Evolutionary conservation across 768 basidiomycete genomes (phyloP).

Genomic region (Boletales sp.): DNA sequence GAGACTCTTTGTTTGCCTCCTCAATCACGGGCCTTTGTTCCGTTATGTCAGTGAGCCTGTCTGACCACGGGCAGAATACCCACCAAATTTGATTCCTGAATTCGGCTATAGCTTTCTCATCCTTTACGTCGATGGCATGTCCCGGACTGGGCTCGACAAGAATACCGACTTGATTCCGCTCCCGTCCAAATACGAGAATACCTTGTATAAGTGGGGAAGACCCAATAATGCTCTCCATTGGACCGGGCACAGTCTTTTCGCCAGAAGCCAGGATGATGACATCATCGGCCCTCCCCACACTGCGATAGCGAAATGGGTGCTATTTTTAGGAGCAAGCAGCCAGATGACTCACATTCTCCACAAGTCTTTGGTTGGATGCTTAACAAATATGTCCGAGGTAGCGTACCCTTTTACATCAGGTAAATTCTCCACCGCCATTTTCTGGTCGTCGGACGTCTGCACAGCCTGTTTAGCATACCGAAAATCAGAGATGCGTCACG

Average conservation of each 20-base stretch:
- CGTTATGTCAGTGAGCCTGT: neutral
- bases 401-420: slow-evolving; percentile 33
- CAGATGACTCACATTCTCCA: slow-evolving; percentile 39
- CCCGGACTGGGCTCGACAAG: slow-evolving; percentile 25
- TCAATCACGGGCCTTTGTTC: slow-evolving; percentile 34
- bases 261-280: slow-evolving; percentile 30
- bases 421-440: slow-evolving; percentile 29
- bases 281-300: slow-evolving; percentile 37
- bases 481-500: neutral
- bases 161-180: slow-evolving; percentile 27
- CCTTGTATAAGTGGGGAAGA: slow-evolving; percentile 20
- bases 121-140: slow-evolving; percentile 10
- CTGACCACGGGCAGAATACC: neutral
- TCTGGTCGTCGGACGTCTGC: neutral
- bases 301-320: slow-evolving; percentile 4
- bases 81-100: slow-evolving; percentile 26
- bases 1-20: slow-evolving; percentile 37
- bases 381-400: slow-evolving; percentile 41
- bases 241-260: slow-evolving; percentile 32
- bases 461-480: neutral
- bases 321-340: neutral
- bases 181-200: slow-evolving; percentile 32
- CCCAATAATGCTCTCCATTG: slow-evolving; percentile 26
- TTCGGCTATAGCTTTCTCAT: slow-evolving; percentile 5
- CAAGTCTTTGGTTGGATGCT: slow-evolving; percentile 40